Conservation (phyloP, 306 rosid species). For the Quercus alba region DNA sequence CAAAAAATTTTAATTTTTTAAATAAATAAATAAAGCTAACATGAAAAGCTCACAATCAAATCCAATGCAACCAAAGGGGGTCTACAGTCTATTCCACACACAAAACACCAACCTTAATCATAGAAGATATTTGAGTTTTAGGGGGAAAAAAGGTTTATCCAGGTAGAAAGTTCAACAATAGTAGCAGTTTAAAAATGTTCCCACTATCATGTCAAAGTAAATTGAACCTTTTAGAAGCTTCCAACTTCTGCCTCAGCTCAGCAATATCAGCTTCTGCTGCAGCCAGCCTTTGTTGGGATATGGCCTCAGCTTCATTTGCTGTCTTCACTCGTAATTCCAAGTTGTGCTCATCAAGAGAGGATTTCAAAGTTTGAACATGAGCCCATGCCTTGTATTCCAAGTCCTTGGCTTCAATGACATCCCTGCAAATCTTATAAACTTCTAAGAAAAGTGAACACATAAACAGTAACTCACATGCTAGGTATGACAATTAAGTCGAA, state of each 20-base stretch:
- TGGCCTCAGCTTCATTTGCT: slow-evolving; percentile 96
- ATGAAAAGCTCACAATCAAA: not conserved
- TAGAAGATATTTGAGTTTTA: too few relatives aligned
- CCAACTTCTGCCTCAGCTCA: slow-evolving; percentile 68
- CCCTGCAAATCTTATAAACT: slow-evolving; percentile 51
- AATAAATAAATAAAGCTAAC: not conserved
- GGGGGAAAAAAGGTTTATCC: not conserved
- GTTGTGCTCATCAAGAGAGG: slow-evolving; percentile 79
- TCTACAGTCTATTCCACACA: not conserved
- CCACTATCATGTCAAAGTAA: not conserved
- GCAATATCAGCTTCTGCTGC: slow-evolving; percentile 95
- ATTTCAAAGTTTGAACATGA: slow-evolving; percentile 65
- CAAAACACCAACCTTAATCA: not conserved
- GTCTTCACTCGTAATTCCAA: slow-evolving; percentile 86
- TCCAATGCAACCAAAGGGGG: not conserved
- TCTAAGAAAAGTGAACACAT: slow-evolving; percentile 14
- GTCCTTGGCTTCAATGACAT: slow-evolving; percentile 74
- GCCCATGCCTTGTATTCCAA: slow-evolving; percentile 89
- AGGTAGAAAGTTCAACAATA: not conserved
- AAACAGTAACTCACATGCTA: not conserved
- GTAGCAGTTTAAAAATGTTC: slow-evolving; percentile 3
- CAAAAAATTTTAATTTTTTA: too few relatives aligned
- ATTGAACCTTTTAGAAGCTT: slow-evolving; percentile 69
- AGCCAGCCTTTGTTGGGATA: slow-evolving; percentile 88
- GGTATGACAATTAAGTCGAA: not conserved